Conservation (phyloP, 768 basidiomycete genomes). For the Lactarius deliciosus region DNA sequence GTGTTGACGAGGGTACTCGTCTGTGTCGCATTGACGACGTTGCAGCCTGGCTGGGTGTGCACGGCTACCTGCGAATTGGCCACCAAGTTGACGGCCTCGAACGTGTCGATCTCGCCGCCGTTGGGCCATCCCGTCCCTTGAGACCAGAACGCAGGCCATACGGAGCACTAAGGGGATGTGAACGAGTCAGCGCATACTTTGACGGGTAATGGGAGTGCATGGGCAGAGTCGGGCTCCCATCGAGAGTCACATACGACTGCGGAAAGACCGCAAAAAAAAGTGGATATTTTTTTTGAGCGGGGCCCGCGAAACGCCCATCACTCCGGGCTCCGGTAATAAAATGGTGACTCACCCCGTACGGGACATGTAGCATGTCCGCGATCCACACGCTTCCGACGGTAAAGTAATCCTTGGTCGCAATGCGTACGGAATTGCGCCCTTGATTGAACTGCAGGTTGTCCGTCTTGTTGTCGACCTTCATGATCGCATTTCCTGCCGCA, state of each 20-base stretch:
- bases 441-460: constrained; percentile 44
- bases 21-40: constrained; percentile 48
- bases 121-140: constrained; percentile 59
- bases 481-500: constrained; percentile 67
- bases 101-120: constrained; percentile 66
- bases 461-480: constrained; percentile 72
- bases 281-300: not conserved
- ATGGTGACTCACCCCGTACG: constrained; percentile 52
- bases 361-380: constrained; percentile 63
- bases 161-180: constrained; percentile 51
- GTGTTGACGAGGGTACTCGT: constrained; percentile 53
- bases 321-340: not conserved
- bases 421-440: constrained; percentile 69
- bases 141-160: constrained; percentile 66
- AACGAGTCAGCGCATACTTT: not conserved
- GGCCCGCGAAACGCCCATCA: not conserved
- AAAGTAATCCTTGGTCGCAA: constrained; percentile 55
- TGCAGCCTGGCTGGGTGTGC: constrained; percentile 66
- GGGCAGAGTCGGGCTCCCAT: not conserved
- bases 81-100: constrained; percentile 76
- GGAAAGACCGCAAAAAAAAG: not conserved
- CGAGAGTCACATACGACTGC: not conserved
- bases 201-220: not conserved
- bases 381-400: constrained; percentile 63
- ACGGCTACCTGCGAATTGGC: constrained; percentile 68